Evolutionary conservation across 441 rosid species (phyloP).

Genomic region (Euphorbia schlechtendalii): DNA sequence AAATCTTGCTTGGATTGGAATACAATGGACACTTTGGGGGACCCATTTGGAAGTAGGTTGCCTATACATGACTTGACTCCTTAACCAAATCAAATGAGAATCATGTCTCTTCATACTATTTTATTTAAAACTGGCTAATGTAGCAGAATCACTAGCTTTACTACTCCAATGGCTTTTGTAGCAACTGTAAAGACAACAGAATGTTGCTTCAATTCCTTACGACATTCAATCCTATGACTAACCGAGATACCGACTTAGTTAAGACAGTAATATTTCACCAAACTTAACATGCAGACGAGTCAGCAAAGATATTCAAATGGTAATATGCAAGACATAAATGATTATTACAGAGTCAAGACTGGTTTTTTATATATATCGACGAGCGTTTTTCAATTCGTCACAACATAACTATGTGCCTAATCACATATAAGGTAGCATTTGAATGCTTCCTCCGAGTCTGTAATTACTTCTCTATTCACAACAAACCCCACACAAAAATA

Average conservation of each 20-base stretch:
- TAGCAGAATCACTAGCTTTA: neutral
- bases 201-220: neutral
- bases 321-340: neutral
- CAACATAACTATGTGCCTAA: conserved; percentile 31
- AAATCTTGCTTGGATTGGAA: conserved; percentile 4
- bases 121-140: too few species aligned
- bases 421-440: conserved; percentile 31
- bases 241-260: too few species aligned
- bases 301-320: too few species aligned
- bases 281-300: too few species aligned
- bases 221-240: neutral
- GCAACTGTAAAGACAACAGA: too few species aligned
- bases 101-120: neutral
- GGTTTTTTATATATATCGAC: conserved; percentile 3
- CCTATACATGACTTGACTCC: neutral
- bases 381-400: too few species aligned
- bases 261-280: too few species aligned
- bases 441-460: conserved; percentile 19
- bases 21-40: neutral
- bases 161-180: too few species aligned
- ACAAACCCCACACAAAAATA: conserved; percentile 24
- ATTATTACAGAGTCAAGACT: conserved; percentile 21
- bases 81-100: neutral
- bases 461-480: conserved; percentile 23
- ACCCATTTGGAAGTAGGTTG: neutral